These are phyloP conservation scores for Protomyces inundatus DNA, from an alignment of 1,139 yeast genomes.

Conservation along the genomic window DNA sequence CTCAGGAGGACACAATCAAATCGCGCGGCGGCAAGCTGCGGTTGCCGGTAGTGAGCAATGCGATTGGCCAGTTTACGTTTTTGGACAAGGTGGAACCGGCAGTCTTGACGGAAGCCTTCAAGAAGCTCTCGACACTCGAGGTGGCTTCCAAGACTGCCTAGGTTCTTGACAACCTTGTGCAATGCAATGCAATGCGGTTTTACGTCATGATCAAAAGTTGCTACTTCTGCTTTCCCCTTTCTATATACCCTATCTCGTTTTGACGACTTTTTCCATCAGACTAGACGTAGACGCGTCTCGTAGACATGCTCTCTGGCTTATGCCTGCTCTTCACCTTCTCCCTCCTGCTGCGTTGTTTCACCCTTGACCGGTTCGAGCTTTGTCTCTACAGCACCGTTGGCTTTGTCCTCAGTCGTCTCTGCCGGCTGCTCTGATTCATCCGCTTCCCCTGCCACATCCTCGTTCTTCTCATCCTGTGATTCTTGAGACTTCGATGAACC, in stretches of 20 bases:
- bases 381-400: no score
- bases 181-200: no score
- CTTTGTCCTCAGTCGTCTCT: no score
- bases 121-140: neutral
- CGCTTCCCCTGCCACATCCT: neutral
- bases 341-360: no score
- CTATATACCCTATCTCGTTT: no score
- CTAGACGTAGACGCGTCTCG: no score
- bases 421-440: neutral
- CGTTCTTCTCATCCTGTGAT: neutral
- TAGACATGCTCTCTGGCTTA: no score
- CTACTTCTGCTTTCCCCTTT: no score
- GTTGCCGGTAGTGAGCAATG: slow-evolving; percentile 15
- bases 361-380: no score
- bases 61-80: slow-evolving; percentile 19
- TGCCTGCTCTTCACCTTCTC: no score
- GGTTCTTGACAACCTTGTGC: neutral
- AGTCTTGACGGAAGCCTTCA: slow-evolving; percentile 11
- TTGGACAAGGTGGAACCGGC: slow-evolving; percentile 12
- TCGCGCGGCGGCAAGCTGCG: slow-evolving; percentile 21
- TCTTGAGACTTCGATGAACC: neutral
- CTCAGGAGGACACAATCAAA: slow-evolving; percentile 18
- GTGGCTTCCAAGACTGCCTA: neutral
- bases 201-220: no score
- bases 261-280: no score